A percentile compares a stretch with the other conserved stretches of the same genome.
Evolutionary conservation across 2,329 filamentous ascomycete species (phyloP).

Genomic region (Aspergillus tanneri): DNA sequence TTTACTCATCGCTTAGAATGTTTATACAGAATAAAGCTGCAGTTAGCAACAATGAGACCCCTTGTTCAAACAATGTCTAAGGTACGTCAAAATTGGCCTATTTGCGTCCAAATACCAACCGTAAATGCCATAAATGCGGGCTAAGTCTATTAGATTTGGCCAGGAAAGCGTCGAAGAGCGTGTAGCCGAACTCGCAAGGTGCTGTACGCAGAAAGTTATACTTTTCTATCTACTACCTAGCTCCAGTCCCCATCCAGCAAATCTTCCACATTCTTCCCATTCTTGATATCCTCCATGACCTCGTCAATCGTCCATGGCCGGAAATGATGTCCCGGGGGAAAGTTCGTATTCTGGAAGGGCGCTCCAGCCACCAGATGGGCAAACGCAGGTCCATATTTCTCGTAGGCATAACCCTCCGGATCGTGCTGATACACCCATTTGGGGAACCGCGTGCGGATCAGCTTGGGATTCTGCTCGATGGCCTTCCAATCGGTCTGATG

Average conservation of each 20-base stretch:
- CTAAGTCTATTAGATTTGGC: too few species aligned
- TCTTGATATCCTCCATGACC: constrained; percentile 41
- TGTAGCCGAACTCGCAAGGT: too few species aligned
- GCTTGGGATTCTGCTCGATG: constrained; percentile 7
- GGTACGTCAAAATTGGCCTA: too few species aligned
- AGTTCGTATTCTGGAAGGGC: constrained; percentile 47
- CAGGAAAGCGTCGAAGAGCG: too few species aligned
- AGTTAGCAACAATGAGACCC: too few species aligned
- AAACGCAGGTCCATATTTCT: constrained; percentile 10
- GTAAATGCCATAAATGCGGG: too few species aligned
- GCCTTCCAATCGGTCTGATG: constrained; percentile 12
- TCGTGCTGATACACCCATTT: constrained; percentile 14
- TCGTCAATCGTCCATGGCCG: constrained; percentile 45
- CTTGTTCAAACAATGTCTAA: too few species aligned
- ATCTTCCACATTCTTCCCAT: constrained; percentile 23
- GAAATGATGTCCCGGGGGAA: constrained; percentile 44
- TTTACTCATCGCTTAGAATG: too few species aligned
- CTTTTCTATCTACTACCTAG: too few species aligned
- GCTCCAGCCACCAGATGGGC: constrained; percentile 30
- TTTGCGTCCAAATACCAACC: too few species aligned
- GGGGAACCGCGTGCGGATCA: constrained; percentile 3
- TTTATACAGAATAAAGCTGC: too few species aligned
- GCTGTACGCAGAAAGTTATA: too few species aligned
- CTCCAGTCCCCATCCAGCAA: constrained; percentile 17
- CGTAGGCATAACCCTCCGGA: constrained; percentile 16